Conservation (phyloP, 2,329 filamentous ascomycete species). For the Fusarium beomiforme region DNA sequence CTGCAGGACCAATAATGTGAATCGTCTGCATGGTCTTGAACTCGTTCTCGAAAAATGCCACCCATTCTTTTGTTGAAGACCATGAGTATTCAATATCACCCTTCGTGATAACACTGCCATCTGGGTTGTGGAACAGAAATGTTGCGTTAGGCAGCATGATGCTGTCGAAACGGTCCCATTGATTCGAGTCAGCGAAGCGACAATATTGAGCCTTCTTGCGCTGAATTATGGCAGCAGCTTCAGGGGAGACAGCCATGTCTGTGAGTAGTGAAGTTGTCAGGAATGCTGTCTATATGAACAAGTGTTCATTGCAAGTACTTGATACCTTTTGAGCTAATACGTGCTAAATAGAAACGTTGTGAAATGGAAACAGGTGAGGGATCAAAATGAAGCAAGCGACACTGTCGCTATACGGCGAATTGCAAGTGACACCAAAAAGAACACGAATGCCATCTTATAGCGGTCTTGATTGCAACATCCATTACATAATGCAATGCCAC, state of each 20-base stretch:
- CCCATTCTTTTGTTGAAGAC: background rate
- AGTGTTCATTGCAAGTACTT: too few relatives aligned
- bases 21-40: conserved; percentile 20
- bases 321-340: too few relatives aligned
- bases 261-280: fast-evolving
- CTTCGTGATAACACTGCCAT: background rate
- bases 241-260: background rate
- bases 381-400: too few relatives aligned
- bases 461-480: too few relatives aligned
- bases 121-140: background rate
- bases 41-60: background rate
- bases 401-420: too few relatives aligned
- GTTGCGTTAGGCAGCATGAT: conserved; percentile 19
- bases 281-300: too few relatives aligned
- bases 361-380: too few relatives aligned
- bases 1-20: conserved; percentile 1
- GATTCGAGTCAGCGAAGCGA: conserved; percentile 13
- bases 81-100: background rate
- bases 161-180: conserved; percentile 13
- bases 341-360: too few relatives aligned
- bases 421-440: too few relatives aligned
- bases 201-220: conserved; percentile 32
- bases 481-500: too few relatives aligned
- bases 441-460: too few relatives aligned
- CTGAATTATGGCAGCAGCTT: conserved; percentile 5